Percentiles rank a stretch among this genome's conserved stretches.
Evolutionary conservation across 2,329 filamentous ascomycete species (phyloP).

Genomic region (Stromatinia cepivora): DNA sequence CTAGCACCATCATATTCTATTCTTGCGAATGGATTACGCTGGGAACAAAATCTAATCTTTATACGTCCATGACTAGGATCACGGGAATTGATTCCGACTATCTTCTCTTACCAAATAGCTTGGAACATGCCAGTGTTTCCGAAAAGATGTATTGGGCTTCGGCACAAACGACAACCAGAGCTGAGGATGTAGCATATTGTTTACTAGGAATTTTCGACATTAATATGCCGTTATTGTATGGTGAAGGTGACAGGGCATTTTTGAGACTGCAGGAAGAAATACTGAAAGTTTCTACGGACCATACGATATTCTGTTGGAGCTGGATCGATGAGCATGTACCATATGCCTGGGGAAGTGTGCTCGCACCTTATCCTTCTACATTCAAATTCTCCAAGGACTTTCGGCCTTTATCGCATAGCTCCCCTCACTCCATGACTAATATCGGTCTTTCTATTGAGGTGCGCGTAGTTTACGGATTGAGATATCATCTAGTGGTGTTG

Average conservation of each 20-base stretch:
- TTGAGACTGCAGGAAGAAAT: constrained; percentile 10
- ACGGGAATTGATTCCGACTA: neutral
- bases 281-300: neutral
- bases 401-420: neutral
- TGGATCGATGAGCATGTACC: too few relatives aligned
- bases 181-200: neutral
- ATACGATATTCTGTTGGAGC: neutral
- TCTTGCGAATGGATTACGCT: neutral
- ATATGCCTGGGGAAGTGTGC: neutral
- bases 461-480: neutral
- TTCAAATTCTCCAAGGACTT: neutral
- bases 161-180: neutral
- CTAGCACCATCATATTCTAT: neutral
- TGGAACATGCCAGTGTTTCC: neutral
- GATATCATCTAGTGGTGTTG: neutral
- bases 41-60: neutral
- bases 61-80: neutral
- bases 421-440: neutral
- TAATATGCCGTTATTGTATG: constrained; percentile 1
- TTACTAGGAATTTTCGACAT: neutral
- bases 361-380: neutral
- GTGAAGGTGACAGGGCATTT: neutral
- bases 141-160: constrained; percentile 12
- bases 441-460: neutral
- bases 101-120: too few relatives aligned